Base-by-base conservation (phyloP, 345 rosid genomes). In the Melaleuca quinquenervia region DNA sequence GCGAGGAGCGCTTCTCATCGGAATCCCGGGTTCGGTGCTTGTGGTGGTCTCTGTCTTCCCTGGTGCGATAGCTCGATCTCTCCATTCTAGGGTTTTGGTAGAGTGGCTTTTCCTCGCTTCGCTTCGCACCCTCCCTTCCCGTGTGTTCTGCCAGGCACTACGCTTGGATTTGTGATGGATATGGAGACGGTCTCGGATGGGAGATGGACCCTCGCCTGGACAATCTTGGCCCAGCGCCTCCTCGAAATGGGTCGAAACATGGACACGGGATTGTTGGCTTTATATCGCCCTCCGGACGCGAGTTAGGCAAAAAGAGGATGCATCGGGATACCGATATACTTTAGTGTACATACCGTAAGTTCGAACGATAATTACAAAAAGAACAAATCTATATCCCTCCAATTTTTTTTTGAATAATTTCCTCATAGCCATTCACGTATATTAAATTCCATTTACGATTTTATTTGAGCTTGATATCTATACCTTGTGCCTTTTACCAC, bases 1-100 rank as follows among this genome's bases (percentile, higher is more conserved):
- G 89, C 41, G 86, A 74, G 51, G 86, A 85, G 27, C 83, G 88
- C 49, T 84, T 50, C 10, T 89, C 89, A 15, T 93, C 91, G 53
- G 86, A 53, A 45, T 86, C 84, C 26, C 87, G 55, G 87, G 74
- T 54, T 13, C 87, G 84, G 62, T 82, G 48, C 84, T 11, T 52
- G 84, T 82, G 84, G 60, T 52, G 84, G 60, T 52, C 58, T 13
- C 84, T 7, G 27, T 82, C 84, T 36, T 51, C 84, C 6, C 84
- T 53, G 84, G 48, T 1, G 60, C 60, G 60, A 53, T 29, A 49
- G 84, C 84, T 52, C 58, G 84, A 70, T 70, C 78, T 70, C 78
- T 82, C 84, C 84, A 82, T 82, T 52, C 84, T 82, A 82, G 84
- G 84, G 84, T 82, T 82, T 82, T 45, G 22, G n/a, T n/a, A 82